Evolutionary conservation across 352 stramenopile species (phyloP), one percentile per base, ranked within the genome.

Genomic region (Globisporangium nagaii): DNA sequence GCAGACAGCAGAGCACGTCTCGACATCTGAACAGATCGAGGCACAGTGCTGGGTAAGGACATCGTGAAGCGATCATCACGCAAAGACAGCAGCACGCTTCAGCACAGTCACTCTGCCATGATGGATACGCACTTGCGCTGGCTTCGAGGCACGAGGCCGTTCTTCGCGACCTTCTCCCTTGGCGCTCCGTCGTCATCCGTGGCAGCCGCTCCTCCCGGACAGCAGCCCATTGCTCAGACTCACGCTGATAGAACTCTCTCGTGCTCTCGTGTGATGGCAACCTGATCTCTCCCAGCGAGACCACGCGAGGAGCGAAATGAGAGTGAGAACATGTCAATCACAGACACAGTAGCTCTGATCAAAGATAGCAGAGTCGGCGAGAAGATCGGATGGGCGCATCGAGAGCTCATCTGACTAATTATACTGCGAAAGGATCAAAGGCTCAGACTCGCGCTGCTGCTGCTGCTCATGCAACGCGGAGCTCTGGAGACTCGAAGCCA

Each of bases 1-100:
- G 53, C 10, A 90, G 50, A 24, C 83, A 87, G 63, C 85, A 96
- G 6, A 93, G 54, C 9, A 83, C 69, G 51, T 96, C 86, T 34
- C 83, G 83, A 43, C 83, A 93, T 53, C 83, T 92, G 34, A 20
- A 39, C 32, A 56, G n/a, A n/a, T n/a, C n/a, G n/a, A n/a, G n/a
- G n/a, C n/a, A n/a, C n/a, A n/a, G n/a, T n/a, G n/a, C n/a, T n/a
- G n/a, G n/a, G n/a, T n/a, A n/a, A n/a, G n/a, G n/a, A n/a, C n/a
- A n/a, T n/a, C n/a, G n/a, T n/a, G n/a, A n/a, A n/a, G n/a, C n/a
- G n/a, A n/a, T n/a, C n/a, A n/a, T n/a, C n/a, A n/a, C n/a, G n/a
- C n/a, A n/a, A n/a, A n/a, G n/a, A n/a, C n/a, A n/a, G 41, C 41
- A 32, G 5, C 22, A 6, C 12, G 11, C 12, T 13, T 36, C 15